Evolutionary conservation across 1,139 yeast genomes (phyloP), one percentile per base, ranked within the genome.

Genomic region (Geotrichum siamense): DNA sequence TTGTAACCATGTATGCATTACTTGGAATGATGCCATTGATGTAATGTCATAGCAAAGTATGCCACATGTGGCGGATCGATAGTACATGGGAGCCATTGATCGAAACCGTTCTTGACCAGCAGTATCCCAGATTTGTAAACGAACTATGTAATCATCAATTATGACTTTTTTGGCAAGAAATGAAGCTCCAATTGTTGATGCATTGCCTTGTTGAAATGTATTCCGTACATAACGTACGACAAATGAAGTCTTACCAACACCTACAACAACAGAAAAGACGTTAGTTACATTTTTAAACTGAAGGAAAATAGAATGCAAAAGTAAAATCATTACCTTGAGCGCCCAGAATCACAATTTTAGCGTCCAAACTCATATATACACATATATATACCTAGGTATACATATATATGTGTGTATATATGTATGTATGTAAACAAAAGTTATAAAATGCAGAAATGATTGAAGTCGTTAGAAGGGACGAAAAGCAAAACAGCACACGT

Each of bases 91-190:
- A 1, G 96, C 95, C 68, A 87, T 75, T 31, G 89, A 81, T 9
- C 95, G 91, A 71, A 86, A 86, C 53, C 96, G 67, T 63, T 85
- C 96, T 65, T 85, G 95, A 4, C 96, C 96, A 0, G 96, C 96
- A 8, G 96, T 85, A 60, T 85, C 96, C 94, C 96, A 85, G 51
- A 85, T 85, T 62, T 86, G 96, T 59, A 85, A 83, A 58, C 89
- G 82, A 53, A 87, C 86, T 10, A 87, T 81, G 53, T 78, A 76
- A 45, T 82, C 87, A 43, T 89, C 93, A 50, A 87, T 80, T 33
- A 84, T 81, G 53, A 94, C 87, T 59, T 89, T 78, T 60, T 87
- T 95, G 21, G 96, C 89, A 45, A 86, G 69, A 58, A 87, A 87
- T 2, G 96, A 94, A 4, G 96, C 96, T 6, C 96, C 96, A 50